These are phyloP conservation scores for Schizophyllum amplum DNA, from an alignment of 1,284 basidiomycete species.

Conservation along the genomic window DNA sequence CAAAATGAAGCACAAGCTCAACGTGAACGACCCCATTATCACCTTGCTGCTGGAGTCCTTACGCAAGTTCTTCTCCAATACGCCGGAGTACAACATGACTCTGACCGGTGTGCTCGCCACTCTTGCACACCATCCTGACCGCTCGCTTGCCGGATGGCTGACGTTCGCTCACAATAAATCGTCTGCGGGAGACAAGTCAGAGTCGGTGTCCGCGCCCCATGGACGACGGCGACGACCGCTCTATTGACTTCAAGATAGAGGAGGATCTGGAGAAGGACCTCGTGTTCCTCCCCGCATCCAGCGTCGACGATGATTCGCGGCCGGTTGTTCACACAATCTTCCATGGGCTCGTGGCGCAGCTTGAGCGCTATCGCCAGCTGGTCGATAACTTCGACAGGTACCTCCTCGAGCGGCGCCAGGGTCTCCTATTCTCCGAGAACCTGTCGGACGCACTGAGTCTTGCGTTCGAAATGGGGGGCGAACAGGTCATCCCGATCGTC, in stretches of 20 bases:
- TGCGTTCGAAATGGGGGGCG: slow-evolving; percentile 48
- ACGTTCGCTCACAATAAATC: slow-evolving; percentile 44
- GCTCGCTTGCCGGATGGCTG: slow-evolving; percentile 86
- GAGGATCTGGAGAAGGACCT: slow-evolving; percentile 51
- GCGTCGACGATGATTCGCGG: slow-evolving; percentile 60
- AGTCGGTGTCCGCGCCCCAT: slow-evolving; percentile 17
- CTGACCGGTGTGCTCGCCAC: slow-evolving; percentile 77
- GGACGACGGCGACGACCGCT: slow-evolving; percentile 64
- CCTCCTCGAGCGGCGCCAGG: slow-evolving; percentile 80
- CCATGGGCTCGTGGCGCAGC: slow-evolving; percentile 68
- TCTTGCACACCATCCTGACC: slow-evolving; percentile 75
- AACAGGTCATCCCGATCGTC: slow-evolving; percentile 12
- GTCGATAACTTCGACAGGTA: slow-evolving; percentile 81
- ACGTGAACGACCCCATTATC: slow-evolving; percentile 72
- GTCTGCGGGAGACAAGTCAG: slow-evolving; percentile 17
- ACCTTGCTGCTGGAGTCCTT: slow-evolving; percentile 65
- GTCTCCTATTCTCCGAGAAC: slow-evolving; percentile 89
- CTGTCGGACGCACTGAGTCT: slow-evolving; percentile 83
- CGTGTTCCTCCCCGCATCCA: slow-evolving; percentile 52
- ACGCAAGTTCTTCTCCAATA: slow-evolving; percentile 75
- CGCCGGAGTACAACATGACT: slow-evolving; percentile 83
- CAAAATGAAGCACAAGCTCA: slow-evolving; percentile 63
- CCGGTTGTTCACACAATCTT: slow-evolving; percentile 78
- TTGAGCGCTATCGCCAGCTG: slow-evolving; percentile 68
- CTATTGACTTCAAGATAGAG: slow-evolving; percentile 69